Conservation (phyloP, 2,329 filamentous ascomycete species). For the Alternaria solani region DNA sequence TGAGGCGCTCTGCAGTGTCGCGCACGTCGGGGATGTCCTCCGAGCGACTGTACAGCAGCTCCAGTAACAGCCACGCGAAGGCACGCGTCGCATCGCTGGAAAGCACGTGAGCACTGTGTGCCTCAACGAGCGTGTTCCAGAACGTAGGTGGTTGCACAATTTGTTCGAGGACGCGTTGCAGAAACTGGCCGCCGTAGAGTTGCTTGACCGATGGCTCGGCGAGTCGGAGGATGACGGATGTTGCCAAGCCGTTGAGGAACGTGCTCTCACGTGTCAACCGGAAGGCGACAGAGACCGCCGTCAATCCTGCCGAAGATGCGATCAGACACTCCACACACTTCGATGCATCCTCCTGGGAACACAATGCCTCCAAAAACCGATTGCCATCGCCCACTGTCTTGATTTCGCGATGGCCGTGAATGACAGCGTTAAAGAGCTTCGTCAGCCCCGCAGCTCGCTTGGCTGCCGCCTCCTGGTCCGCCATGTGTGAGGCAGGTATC, state of each 20-base stretch:
- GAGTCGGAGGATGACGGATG: constrained; percentile 49
- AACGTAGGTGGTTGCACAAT: constrained; percentile 63
- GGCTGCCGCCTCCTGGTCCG: constrained; percentile 26
- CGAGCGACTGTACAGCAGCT: constrained; percentile 55
- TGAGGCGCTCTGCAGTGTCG: constrained; percentile 33
- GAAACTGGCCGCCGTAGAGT: constrained; percentile 60
- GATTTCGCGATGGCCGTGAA: constrained; percentile 52
- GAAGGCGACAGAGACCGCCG: constrained; percentile 52
- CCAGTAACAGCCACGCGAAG: constrained; percentile 55
- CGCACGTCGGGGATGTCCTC: constrained; percentile 38
- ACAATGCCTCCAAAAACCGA: constrained; percentile 60
- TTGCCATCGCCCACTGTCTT: constrained; percentile 52
- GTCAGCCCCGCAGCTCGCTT: constrained; percentile 44
- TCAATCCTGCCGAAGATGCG: constrained; percentile 32
- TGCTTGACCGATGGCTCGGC: constrained; percentile 57
- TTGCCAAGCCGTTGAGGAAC: constrained; percentile 56
- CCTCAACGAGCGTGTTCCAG: constrained; percentile 60
- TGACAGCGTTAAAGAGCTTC: constrained; percentile 52
- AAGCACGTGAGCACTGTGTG: constrained; percentile 35
- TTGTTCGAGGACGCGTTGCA: constrained; percentile 57
- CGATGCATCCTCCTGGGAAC: constrained; percentile 51
- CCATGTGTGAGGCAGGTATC: constrained; percentile 19
- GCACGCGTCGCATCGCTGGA: constrained; percentile 32
- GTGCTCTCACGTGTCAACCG: constrained; percentile 53
- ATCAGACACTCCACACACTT: constrained; percentile 50